phyloP scores from a whole-genome alignment of 2,329 filamentous ascomycete species.

The Pseudogymnoascus pannorum region DNA sequence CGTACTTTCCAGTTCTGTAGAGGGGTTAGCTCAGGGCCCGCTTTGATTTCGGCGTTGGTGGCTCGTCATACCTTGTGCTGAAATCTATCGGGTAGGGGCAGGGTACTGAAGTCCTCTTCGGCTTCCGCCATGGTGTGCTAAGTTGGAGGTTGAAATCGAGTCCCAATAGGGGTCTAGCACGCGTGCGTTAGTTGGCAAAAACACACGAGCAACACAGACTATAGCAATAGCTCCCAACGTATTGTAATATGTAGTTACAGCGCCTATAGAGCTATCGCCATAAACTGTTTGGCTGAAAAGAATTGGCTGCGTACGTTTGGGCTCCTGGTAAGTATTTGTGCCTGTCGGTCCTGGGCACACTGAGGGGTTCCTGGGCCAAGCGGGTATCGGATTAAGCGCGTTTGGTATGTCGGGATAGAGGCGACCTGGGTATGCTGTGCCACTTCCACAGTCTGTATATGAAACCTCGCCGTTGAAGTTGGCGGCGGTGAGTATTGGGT shows the following conservation, averaged over 20 bases:
- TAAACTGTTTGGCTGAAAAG: neutral
- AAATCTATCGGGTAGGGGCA: conserved; percentile 74
- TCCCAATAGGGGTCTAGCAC: conserved; percentile 2
- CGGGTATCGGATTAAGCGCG: neutral
- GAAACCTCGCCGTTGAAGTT: neutral
- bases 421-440: neutral
- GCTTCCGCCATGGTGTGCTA: conserved; percentile 60
- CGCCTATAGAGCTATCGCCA: neutral
- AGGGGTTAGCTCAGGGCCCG: conserved; percentile 11
- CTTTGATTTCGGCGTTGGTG: neutral
- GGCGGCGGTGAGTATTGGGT: conserved; percentile 1
- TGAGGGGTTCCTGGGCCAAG: conserved; percentile 5
- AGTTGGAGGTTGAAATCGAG: conserved; percentile 1
- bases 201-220: neutral
- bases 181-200: conserved; percentile 7
- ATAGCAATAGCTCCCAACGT: neutral
- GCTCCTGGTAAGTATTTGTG: neutral
- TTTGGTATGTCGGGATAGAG: neutral
- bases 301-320: conserved; percentile 6
- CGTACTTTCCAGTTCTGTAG: conserved; percentile 86
- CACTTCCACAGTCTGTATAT: neutral
- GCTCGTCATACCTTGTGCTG: conserved; percentile 59
- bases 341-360: neutral
- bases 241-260: neutral
- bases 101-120: conserved; percentile 74